phyloP scores from a whole-genome alignment of 2,329 filamentous ascomycete genomes.

The Diplodia corticola region DNA sequence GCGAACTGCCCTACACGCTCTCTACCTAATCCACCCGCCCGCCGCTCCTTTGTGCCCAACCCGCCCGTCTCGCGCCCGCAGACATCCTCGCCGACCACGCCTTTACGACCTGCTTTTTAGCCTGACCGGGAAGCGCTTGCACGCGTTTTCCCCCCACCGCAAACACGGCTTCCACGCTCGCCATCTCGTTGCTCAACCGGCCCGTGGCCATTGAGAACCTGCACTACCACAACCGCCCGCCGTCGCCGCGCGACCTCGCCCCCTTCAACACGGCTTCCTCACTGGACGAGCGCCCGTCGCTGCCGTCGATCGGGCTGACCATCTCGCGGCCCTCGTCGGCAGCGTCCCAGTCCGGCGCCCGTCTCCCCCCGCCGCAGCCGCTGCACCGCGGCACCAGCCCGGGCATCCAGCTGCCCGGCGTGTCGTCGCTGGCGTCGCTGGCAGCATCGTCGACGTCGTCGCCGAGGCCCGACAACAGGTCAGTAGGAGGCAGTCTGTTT shows the following conservation, averaged over 20 bases:
- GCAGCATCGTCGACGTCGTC: slow-evolving; percentile 50
- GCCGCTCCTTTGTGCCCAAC: not conserved
- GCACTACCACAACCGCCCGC: slow-evolving; percentile 45
- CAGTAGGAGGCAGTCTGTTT: slow-evolving; percentile 31
- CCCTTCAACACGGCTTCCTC: slow-evolving; percentile 48
- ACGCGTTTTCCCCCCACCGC: slow-evolving; percentile 24
- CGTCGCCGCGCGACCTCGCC: slow-evolving; percentile 52
- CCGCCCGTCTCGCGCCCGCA: slow-evolving; percentile 1
- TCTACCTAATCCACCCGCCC: not conserved
- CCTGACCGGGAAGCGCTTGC: slow-evolving; percentile 7
- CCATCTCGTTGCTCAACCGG: slow-evolving; percentile 58
- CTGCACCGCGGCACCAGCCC: slow-evolving; percentile 42
- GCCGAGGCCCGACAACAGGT: slow-evolving; percentile 46
- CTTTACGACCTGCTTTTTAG: not conserved
- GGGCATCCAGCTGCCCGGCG: slow-evolving; percentile 53
- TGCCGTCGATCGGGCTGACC: slow-evolving; percentile 51
- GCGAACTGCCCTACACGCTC: slow-evolving; percentile 10
- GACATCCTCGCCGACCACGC: not conserved
- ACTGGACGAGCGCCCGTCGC: slow-evolving; percentile 49
- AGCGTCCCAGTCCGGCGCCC: slow-evolving; percentile 37
- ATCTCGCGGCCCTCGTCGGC: slow-evolving; percentile 55
- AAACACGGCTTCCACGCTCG: slow-evolving; percentile 60
- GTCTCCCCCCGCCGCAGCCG: slow-evolving; percentile 31
- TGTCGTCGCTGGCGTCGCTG: slow-evolving; percentile 61
- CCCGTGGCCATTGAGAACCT: slow-evolving; percentile 54